Conservation (phyloP, 371 early-diverging fungal genomes). For the Smittium culicis region DNA sequence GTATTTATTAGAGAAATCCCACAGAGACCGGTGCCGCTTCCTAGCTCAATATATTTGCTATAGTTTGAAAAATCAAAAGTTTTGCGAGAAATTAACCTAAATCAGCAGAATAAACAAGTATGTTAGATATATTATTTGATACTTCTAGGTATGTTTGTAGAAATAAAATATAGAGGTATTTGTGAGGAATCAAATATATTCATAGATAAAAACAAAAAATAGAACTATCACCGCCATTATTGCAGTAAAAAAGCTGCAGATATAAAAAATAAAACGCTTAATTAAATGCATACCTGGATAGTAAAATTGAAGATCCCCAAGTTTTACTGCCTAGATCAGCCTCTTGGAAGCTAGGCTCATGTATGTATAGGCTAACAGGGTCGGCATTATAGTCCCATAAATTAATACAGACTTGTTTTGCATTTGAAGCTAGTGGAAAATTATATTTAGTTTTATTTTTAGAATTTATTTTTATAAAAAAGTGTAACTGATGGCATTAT, state of each 20-base stretch:
- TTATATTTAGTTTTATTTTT: background rate
- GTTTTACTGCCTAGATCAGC: constrained; percentile 21
- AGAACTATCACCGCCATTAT: too few relatives aligned
- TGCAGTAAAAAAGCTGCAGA: too few relatives aligned
- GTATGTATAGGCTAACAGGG: constrained; percentile 9
- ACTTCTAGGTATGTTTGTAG: too few relatives aligned
- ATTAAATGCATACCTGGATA: constrained; percentile 12
- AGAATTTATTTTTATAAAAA: background rate
- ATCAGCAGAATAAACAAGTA: too few relatives aligned
- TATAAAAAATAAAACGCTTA: too few relatives aligned
- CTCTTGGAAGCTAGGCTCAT: constrained; percentile 19
- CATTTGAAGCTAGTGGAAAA: constrained; percentile 3
- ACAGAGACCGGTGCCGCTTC: constrained; percentile 21
- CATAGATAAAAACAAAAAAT: too few relatives aligned
- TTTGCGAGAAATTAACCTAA: constrained; percentile 15
- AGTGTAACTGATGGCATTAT: too few relatives aligned
- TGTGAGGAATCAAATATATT: too few relatives aligned
- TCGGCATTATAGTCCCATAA: constrained; percentile 2
- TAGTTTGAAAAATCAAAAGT: constrained; percentile 10
- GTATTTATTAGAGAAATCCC: constrained; percentile 12
- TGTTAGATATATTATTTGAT: too few relatives aligned
- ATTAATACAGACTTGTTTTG: background rate
- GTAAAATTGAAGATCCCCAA: constrained; percentile 18
- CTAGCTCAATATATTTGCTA: constrained; percentile 14
- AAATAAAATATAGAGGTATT: too few relatives aligned